Evolutionary conservation across 345 rosid species (phyloP), one percentile per base, ranked within the genome.

Genomic region (Populus simonii): DNA sequence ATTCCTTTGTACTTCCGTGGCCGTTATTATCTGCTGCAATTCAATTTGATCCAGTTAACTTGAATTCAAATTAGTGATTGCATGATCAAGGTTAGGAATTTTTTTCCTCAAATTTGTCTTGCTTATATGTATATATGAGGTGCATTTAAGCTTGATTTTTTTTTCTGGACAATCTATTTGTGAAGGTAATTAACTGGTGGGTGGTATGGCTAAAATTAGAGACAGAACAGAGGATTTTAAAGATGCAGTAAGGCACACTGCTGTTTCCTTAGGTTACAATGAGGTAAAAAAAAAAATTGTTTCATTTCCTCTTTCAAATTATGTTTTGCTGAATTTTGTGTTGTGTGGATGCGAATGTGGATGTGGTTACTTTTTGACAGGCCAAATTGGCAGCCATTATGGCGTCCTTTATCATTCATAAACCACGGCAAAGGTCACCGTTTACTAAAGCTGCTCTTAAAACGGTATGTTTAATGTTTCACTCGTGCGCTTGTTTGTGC

Each of bases 371-470:
- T 25, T 39, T 78, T 70, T 72, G 63, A 49, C 75, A 92, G 97
- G 80, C 96, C 68, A 94, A 90, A 88, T 79, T 94, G 79, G 92
- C 93, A 3, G 85, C 91, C 10, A 83, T 87, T 63, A 87, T 92
- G 97, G 97, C 97, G 27, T 88, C 96, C 76, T 94, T 91, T 75
- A 94, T 92, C 47, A 89, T 94, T 77, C 96, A 89, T 83, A 92
- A 91, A 72, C 91, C 89, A 59, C 80, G 85, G 80, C 87, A 89
- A 80, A 86, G 80, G 75, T 89, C 89, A 3, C 87, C 92, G 41
- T 92, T 92, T 83, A 87, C 85, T 39, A 89, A 55, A 80, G 89
- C 96, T 69, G 92, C 93, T 47, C 80, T 90, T 45, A 90, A 82
- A 86, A 94, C 94, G 90, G 97, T 92, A 88, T 35, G 22, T 11